phyloP scores from a whole-genome alignment of 257 asterid species.

The Eustoma russellianum region DNA sequence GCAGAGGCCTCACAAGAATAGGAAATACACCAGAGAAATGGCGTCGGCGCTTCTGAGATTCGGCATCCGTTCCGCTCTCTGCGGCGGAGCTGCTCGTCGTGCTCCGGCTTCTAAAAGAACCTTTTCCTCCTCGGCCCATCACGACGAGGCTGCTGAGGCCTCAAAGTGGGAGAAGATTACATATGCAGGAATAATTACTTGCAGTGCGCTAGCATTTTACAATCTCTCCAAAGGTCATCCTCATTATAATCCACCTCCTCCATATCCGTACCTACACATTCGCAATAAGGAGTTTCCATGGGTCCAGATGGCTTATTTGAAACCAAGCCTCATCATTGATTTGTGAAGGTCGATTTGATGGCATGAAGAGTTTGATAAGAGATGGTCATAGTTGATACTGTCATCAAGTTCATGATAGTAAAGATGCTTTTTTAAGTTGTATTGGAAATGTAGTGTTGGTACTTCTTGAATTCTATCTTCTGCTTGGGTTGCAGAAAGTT shows the following conservation, averaged over 20 bases:
- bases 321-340: slow-evolving; percentile 35
- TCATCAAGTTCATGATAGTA: too few relatives aligned
- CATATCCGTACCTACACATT: slow-evolving; percentile 60
- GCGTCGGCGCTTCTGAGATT: slow-evolving; percentile 82
- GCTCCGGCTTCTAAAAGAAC: slow-evolving; percentile 49
- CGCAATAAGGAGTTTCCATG: slow-evolving; percentile 88
- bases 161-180: too few relatives aligned
- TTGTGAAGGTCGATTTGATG: too few relatives aligned
- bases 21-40: too few relatives aligned
- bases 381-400: too few relatives aligned
- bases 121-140: slow-evolving; percentile 51
- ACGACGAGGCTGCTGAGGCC: slow-evolving; percentile 90
- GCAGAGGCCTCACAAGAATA: too few relatives aligned
- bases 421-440: too few relatives aligned
- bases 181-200: slow-evolving; percentile 35
- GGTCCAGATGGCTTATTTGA: slow-evolving; percentile 91
- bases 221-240: slow-evolving; percentile 72
- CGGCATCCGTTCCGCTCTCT: slow-evolving; percentile 70
- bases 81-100: slow-evolving; percentile 50
- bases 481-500: too few relatives aligned
- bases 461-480: too few relatives aligned
- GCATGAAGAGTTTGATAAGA: too few relatives aligned
- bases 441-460: too few relatives aligned
- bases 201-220: slow-evolving; percentile 37
- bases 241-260: slow-evolving; percentile 57